These are phyloP conservation scores for Hypoxylon sp. DNA, from an alignment of 2,329 filamentous ascomycete genomes.

Conservation along the genomic window DNA sequence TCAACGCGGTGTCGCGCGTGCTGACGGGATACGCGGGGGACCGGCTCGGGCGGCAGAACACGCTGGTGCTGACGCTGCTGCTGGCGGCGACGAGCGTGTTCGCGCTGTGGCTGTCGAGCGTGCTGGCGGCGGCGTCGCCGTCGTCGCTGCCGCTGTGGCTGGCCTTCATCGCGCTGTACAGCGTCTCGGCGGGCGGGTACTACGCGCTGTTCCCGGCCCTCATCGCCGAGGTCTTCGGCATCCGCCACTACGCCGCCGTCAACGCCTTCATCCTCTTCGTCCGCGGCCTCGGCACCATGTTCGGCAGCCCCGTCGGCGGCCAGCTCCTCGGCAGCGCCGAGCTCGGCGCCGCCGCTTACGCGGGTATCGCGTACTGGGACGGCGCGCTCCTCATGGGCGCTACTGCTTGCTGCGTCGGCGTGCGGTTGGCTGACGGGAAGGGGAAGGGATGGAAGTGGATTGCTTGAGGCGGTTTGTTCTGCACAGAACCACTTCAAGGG, in stretches of 20 bases:
- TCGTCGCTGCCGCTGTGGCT: constrained; percentile 49
- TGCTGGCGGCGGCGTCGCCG: constrained; percentile 40
- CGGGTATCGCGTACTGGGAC: constrained; percentile 52
- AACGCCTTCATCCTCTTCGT: constrained; percentile 57
- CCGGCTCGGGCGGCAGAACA: constrained; percentile 56
- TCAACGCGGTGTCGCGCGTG: constrained; percentile 55
- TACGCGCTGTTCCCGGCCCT: constrained; percentile 56
- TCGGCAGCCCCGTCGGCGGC: constrained; percentile 55
- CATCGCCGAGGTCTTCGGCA: constrained; percentile 57
- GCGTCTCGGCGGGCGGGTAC: constrained; percentile 54
- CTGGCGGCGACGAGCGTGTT: constrained; percentile 49
- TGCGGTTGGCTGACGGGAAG: constrained; percentile 52
- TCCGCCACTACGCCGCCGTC: constrained; percentile 56
- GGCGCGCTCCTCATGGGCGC: constrained; percentile 51
- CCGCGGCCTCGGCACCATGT: constrained; percentile 53
- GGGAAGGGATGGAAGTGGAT: constrained; percentile 52
- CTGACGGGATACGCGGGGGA: constrained; percentile 56
- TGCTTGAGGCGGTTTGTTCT: constrained; percentile 41
- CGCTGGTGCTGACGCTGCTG: constrained; percentile 52
- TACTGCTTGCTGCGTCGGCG: constrained; percentile 50
- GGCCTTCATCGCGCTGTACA: constrained; percentile 53
- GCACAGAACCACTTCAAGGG: too few relatives aligned
- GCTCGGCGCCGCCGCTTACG: constrained; percentile 46
- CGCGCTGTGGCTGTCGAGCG: constrained; percentile 49
- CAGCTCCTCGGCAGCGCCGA: constrained; percentile 48